A percentile compares a stretch with the other conserved stretches of the same genome.
Conservation (phyloP, 2,329 filamentous ascomycete genomes). For the Penicillium sp. region DNA sequence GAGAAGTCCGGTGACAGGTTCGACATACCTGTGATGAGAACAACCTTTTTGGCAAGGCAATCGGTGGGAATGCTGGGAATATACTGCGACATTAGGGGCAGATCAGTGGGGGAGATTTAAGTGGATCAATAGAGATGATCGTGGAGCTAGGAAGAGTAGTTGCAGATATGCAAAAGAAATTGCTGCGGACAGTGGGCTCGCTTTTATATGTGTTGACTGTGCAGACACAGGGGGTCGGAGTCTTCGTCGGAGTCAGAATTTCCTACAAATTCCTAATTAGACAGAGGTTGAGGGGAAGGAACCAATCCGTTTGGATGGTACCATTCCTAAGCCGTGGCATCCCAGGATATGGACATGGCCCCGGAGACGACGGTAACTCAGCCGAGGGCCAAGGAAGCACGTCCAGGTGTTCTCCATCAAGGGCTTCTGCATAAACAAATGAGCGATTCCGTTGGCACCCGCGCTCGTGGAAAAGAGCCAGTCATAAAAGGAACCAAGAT, state of each 20-base stretch:
- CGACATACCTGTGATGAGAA: conserved; percentile 17
- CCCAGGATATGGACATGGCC: not conserved
- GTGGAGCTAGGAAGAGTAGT: not conserved
- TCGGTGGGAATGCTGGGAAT: conserved; percentile 12
- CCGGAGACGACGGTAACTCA: not conserved
- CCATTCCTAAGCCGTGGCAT: not conserved
- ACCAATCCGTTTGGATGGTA: not conserved
- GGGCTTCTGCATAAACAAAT: not conserved
- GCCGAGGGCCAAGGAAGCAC: not conserved
- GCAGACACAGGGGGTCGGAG: not conserved
- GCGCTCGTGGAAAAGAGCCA: not conserved
- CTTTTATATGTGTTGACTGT: not conserved
- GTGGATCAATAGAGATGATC: conserved; percentile 1
- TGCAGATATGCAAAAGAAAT: not conserved
- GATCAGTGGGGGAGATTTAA: not conserved
- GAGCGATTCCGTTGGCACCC: not conserved
- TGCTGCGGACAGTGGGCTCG: not conserved
- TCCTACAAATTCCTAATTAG: not conserved
- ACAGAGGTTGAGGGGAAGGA: not conserved
- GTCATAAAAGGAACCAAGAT: not conserved
- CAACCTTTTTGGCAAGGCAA: conserved; percentile 16
- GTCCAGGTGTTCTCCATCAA: not conserved
- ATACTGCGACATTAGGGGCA: conserved; percentile 16
- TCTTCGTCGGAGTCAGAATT: not conserved
- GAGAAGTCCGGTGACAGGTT: not conserved